Conservation (phyloP, 1,139 yeast species). For the Sugiyamaella neomexicana region DNA sequence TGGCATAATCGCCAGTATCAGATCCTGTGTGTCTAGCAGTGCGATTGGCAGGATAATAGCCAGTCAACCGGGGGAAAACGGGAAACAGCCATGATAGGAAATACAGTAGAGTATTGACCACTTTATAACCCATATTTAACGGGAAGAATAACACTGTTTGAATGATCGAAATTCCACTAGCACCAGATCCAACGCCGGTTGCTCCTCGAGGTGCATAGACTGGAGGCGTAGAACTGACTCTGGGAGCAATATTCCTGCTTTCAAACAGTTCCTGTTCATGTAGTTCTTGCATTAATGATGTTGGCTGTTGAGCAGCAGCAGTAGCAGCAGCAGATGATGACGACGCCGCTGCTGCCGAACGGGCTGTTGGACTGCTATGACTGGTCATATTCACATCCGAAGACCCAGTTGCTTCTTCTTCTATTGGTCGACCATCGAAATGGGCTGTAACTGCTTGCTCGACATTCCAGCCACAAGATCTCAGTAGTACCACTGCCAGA, state of each 20-base stretch:
- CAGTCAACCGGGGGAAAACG: conserved; percentile 40
- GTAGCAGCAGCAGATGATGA: not conserved
- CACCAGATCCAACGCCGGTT: conserved; percentile 7
- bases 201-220: conserved; percentile 25
- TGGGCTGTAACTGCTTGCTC: conserved; percentile 38
- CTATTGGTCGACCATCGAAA: conserved; percentile 33
- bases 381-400: conserved; percentile 9
- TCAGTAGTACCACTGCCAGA: conserved; percentile 32
- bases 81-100: conserved; percentile 40
- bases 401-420: conserved; percentile 16
- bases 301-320: conserved; percentile 16
- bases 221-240: conserved; percentile 27
- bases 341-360: no score
- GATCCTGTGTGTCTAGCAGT: conserved; percentile 37
- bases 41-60: conserved; percentile 41
- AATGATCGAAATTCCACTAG: conserved; percentile 30
- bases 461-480: conserved; percentile 36
- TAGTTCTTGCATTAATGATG: conserved; percentile 38
- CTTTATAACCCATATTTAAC: conserved; percentile 36
- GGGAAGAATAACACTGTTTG: conserved; percentile 39
- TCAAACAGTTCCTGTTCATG: conserved; percentile 21
- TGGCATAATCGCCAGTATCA: conserved; percentile 41
- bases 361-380: not conserved
- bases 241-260: conserved; percentile 27
- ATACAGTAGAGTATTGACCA: conserved; percentile 37